Conservation (phyloP, 148 eudicot genomes). For the Silene latifolia region DNA sequence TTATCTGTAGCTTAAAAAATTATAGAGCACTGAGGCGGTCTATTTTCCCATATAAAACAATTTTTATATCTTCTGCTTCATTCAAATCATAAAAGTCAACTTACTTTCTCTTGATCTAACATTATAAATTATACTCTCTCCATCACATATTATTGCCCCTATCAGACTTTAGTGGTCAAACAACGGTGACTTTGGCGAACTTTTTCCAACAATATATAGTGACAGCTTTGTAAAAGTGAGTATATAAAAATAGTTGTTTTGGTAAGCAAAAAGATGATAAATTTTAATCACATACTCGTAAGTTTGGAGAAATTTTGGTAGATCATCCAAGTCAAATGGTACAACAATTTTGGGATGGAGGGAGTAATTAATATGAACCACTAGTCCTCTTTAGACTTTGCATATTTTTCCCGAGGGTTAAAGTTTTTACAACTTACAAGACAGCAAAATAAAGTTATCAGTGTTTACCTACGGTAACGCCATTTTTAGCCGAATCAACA, state of each 20-base stretch:
- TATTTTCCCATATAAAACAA: not conserved
- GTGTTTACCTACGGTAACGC: conserved; percentile 56
- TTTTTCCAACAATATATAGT: not conserved
- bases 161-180: not conserved
- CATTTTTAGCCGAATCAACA: conserved; percentile 57
- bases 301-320: not conserved
- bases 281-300: not conserved
- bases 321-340: not conserved
- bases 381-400: not conserved
- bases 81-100: not conserved
- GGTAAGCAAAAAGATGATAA: too few relatives aligned
- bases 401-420: not conserved
- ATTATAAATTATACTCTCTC: not conserved
- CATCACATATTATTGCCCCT: not conserved
- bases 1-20: not conserved
- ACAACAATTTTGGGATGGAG: not conserved
- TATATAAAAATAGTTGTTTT: too few relatives aligned
- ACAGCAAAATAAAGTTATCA: not conserved
- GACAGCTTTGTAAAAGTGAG: not conserved
- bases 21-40: not conserved
- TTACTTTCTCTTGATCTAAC: not conserved
- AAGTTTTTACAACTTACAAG: not conserved
- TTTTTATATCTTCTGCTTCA: not conserved
- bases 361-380: not conserved
- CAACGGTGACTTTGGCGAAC: not conserved